Evolutionary conservation across 2,329 filamentous ascomycete species (phyloP).

Genomic region (Nigrospora osmanthi): DNA sequence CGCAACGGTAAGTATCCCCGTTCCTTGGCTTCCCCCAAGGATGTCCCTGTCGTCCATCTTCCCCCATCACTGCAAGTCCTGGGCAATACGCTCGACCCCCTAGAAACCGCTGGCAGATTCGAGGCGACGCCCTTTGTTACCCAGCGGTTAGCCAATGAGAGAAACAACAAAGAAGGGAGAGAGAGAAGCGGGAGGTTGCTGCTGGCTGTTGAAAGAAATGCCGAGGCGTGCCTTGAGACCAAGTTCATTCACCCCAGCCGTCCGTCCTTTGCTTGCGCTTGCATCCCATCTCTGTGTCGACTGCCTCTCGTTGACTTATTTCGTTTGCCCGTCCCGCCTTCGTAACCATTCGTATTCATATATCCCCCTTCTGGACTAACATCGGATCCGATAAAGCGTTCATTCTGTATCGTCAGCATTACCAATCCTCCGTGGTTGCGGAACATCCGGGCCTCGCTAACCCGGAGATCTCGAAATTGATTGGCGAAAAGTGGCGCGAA

Average conservation of each 20-base stretch:
- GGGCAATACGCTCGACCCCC: background rate
- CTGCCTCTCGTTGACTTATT: background rate
- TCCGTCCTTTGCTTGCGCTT: conserved; percentile 1
- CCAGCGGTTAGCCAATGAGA: too few species aligned
- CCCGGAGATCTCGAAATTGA: conserved; percentile 95
- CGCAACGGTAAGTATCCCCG: conserved; percentile 46
- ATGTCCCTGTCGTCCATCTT: background rate
- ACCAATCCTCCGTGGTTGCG: conserved; percentile 74
- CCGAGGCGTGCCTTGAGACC: too few species aligned
- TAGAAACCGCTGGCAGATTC: too few species aligned
- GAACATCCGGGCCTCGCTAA: conserved; percentile 87
- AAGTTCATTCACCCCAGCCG: too few species aligned
- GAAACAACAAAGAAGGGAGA: too few species aligned
- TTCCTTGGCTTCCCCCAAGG: background rate
- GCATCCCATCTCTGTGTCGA: conserved; percentile 6
- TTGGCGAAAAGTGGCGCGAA: conserved; percentile 84
- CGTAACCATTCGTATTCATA: background rate
- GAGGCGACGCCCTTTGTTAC: too few species aligned
- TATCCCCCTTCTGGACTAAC: background rate
- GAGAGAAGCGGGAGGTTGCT: too few species aligned
- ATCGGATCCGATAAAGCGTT: conserved; percentile 60
- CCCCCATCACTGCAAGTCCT: background rate
- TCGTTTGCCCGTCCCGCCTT: too few species aligned
- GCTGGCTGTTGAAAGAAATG: too few species aligned
- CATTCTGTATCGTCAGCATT: conserved; percentile 92